These are phyloP conservation scores for Metrosideros polymorpha DNA, from an alignment of 441 rosid genomes.

Conservation along the genomic window DNA sequence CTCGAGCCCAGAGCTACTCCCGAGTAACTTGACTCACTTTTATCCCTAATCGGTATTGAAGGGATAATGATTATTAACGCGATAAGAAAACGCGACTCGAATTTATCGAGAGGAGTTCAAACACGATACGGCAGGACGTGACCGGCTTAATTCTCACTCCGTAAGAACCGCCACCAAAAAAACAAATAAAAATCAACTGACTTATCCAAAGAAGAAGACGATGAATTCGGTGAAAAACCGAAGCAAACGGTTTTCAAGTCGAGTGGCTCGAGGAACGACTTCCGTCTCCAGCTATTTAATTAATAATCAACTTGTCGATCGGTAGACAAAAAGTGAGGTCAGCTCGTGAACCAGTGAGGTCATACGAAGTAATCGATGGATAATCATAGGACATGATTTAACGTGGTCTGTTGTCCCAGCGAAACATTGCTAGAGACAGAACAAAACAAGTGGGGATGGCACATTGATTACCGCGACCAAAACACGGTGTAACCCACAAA, in stretches of 20 bases:
- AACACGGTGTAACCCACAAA: neutral
- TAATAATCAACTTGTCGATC: neutral
- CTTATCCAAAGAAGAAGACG: neutral
- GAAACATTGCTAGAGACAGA: neutral
- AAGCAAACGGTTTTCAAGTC: neutral
- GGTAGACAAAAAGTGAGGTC: neutral
- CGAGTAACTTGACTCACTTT: rapidly evolving
- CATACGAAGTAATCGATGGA: neutral
- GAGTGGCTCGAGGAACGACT: neutral
- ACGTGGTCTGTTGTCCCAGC: neutral
- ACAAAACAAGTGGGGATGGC: neutral
- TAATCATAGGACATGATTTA: neutral
- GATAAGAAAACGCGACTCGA: neutral
- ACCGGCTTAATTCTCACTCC: rapidly evolving
- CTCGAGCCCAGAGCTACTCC: neutral
- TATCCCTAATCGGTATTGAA: rapidly evolving
- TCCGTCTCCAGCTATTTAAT: neutral
- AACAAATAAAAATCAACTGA: neutral
- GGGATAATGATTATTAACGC: rapidly evolving
- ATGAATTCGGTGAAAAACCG: neutral
- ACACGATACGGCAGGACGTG: rapidly evolving
- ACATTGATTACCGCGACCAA: no score
- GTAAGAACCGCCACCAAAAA: rapidly evolving
- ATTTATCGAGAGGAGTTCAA: rapidly evolving
- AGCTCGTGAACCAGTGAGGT: neutral